phyloP scores from a whole-genome alignment of 2,329 filamentous ascomycete genomes.

The Ascocoryne sarcoides region DNA sequence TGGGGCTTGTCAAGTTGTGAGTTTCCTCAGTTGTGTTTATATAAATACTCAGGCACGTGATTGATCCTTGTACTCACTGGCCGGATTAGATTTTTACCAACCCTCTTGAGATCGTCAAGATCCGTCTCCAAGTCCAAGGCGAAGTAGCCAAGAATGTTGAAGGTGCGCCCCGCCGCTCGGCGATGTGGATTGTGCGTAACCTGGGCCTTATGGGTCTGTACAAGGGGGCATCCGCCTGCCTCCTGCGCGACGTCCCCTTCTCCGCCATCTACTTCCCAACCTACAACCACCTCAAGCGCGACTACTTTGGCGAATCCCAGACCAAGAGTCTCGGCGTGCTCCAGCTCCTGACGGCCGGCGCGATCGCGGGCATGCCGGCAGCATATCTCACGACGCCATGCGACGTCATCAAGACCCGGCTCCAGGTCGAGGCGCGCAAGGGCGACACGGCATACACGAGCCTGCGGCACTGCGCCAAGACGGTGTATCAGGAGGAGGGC shows the following conservation, averaged over 20 bases:
- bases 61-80: conserved; percentile 4
- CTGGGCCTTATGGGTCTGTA: conserved; percentile 90
- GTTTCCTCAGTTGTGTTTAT: too few relatives aligned
- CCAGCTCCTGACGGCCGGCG: conserved; percentile 88
- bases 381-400: conserved; percentile 94
- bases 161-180: conserved; percentile 75
- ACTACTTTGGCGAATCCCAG: conserved; percentile 82
- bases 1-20: conserved; percentile 90
- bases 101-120: conserved; percentile 98
- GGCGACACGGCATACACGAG: conserved; percentile 84
- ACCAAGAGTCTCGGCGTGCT: conserved; percentile 83
- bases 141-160: conserved; percentile 85
- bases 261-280: conserved; percentile 98
- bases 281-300: conserved; percentile 88
- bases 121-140: conserved; percentile 92
- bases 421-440: conserved; percentile 96
- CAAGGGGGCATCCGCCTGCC: conserved; percentile 90
- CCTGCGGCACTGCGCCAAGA: conserved; percentile 74
- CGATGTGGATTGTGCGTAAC: conserved; percentile 96
- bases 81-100: conserved; percentile 77
- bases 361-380: conserved; percentile 86
- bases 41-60: background rate
- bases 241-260: conserved; percentile 94
- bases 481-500: conserved; percentile 83
- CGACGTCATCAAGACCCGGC: conserved; percentile 97